Percentiles rank a stretch among this genome's conserved stretches.
Conservation (phyloP, 352 stramenopile genomes). For the Phytophthora boehmeriae region DNA sequence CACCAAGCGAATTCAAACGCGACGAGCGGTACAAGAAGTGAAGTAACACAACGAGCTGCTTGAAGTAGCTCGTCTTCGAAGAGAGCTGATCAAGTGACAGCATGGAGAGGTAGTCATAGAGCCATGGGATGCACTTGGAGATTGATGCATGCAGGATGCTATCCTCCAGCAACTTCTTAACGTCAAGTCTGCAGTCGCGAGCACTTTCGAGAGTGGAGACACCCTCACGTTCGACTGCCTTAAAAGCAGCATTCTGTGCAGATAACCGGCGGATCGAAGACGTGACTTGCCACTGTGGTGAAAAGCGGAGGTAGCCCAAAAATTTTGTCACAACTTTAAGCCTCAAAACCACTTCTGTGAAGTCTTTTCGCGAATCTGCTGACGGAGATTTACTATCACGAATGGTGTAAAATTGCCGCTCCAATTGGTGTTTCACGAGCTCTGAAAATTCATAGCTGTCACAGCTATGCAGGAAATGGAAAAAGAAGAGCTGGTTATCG, state of each 20-base stretch:
- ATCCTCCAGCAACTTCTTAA: conserved; percentile 46
- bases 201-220: conserved; percentile 50
- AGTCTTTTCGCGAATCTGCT: conserved; percentile 55
- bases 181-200: conserved; percentile 44
- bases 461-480: conserved; percentile 67
- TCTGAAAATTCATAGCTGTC: conserved; percentile 70
- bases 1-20: conserved; percentile 45
- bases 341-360: conserved; percentile 62
- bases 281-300: conserved; percentile 62
- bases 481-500: conserved; percentile 81
- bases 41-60: conserved; percentile 50
- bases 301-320: conserved; percentile 67
- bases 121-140: conserved; percentile 67
- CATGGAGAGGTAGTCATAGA: conserved; percentile 73
- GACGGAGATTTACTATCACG: conserved; percentile 12
- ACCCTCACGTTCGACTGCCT: conserved; percentile 54
- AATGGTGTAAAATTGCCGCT: conserved; percentile 52
- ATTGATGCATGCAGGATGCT: conserved; percentile 46
- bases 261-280: conserved; percentile 35
- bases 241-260: conserved; percentile 53
- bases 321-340: conserved; percentile 77
- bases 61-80: conserved; percentile 52
- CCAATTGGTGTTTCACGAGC: conserved; percentile 62
- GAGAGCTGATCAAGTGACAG: conserved; percentile 59
- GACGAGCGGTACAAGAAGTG: conserved; percentile 50